phyloP scores from a whole-genome alignment of 805 yeast genomes.

The Yarrowia sp. region DNA sequence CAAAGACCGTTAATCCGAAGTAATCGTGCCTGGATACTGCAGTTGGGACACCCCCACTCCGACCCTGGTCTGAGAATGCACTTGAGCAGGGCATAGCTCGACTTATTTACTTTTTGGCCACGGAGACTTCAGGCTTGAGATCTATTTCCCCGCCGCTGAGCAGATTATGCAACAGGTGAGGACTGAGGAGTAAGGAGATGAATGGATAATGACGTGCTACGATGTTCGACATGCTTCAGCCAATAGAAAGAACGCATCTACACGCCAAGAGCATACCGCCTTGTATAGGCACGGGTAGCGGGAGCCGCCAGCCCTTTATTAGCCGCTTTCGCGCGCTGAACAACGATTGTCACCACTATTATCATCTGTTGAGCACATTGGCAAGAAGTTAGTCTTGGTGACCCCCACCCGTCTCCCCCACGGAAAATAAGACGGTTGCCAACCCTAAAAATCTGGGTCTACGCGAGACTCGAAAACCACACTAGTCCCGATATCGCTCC shows the following conservation, averaged over 20 bases:
- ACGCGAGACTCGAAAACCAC: background rate
- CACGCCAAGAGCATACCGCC: too few species aligned
- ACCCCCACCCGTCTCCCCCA: constrained; percentile 9
- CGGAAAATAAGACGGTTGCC: constrained; percentile 10
- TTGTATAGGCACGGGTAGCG: too few species aligned
- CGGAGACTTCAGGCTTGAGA: background rate
- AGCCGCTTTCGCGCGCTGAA: too few species aligned
- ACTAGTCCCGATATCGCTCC: too few species aligned
- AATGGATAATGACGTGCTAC: too few species aligned
- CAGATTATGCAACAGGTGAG: too few species aligned
- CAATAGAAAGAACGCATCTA: too few species aligned
- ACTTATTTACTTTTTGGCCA: background rate
- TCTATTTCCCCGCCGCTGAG: background rate
- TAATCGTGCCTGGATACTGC: constrained; percentile 14
- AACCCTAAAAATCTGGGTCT: background rate
- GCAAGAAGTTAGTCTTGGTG: background rate
- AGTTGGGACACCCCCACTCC: background rate
- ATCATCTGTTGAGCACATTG: background rate
- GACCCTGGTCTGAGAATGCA: background rate
- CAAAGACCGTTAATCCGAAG: background rate
- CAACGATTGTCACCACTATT: too few species aligned
- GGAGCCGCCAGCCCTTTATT: too few species aligned
- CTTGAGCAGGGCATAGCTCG: too few species aligned
- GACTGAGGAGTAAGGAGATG: too few species aligned
- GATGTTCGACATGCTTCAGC: too few species aligned